Evolutionary conservation across 805 yeast species (phyloP), one percentile per base, ranked within the genome.

Genomic region (Cyberlindnera maclurae): DNA sequence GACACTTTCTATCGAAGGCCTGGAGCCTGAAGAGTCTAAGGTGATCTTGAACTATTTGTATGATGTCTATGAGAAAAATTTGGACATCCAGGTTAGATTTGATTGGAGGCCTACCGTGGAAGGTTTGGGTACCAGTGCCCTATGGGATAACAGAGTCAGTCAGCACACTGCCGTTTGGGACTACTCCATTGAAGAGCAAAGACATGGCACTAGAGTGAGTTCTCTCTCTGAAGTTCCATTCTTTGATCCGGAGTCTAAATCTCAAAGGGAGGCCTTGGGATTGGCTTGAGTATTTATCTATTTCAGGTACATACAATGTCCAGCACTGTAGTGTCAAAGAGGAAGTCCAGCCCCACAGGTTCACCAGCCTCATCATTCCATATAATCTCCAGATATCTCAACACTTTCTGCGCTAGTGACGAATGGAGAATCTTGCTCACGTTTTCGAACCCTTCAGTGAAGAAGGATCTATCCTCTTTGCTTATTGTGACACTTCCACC

Each of bases 111-210:
- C 67, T 34, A 52, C 69, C 12, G 61, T 39, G 62, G 37, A 38
- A 62, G 24, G 15, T 9, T 55, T 55, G 18, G 75, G 75, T 26
- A 68, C 76, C 26, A 62, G 75, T 29, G 81, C 77, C 12, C 50
- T 75, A 29, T 76, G 82, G 82, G 81, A 76, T 49, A 76, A 76
- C 63, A 61, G 81, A 52, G 52, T 72, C 39, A 63, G 74, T 33
- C 68, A 66, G 44, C 82, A 76, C 56, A 15, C 15, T 15, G 75
- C 77, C 12, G 64, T 70, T 18, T 58, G 65, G 58, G 76, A 71
- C 47, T 67, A 68, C 43, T 70, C 66, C 45, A 56, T 32, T 26
- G 80, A 73, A 49, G 69, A 73, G 35, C 77, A 79, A 13, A 45
- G 77, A 57, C 79, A 73, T 45, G 79, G 75, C 27, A 67, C 71